Base-by-base conservation (phyloP, 371 early-diverging fungal genomes). In the Zopfochytrium polystomum region DNA sequence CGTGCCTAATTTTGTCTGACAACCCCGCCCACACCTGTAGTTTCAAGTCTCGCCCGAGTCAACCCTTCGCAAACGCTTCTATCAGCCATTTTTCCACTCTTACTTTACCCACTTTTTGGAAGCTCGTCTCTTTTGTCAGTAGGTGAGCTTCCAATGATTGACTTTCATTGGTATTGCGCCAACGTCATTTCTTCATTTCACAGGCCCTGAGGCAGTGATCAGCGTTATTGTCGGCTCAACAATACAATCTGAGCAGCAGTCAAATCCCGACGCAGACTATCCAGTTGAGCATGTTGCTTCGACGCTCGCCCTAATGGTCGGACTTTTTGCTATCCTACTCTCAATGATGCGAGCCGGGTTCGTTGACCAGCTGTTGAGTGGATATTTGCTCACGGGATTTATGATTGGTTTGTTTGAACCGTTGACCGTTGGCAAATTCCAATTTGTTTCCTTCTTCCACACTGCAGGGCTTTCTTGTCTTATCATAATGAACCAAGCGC, bases 401-500 rank as follows among this genome's bases (percentile, higher is more conserved):
- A 54, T 61, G 22, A 4, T 38, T 22, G 62, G 69, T 2, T 62
- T 65, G n/a, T n/a, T n/a, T n/a, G n/a, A n/a, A n/a, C n/a, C n/a
- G n/a, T n/a, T n/a, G n/a, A n/a, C n/a, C n/a, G n/a, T n/a, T n/a
- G n/a, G n/a, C n/a, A n/a, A n/a, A n/a, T n/a, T n/a, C n/a, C n/a
- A n/a, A n/a, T n/a, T n/a, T n/a, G n/a, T n/a, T n/a, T n/a, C n/a
- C n/a, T n/a, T n/a, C n/a, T n/a, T n/a, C n/a, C n/a, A n/a, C n/a
- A n/a, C n/a, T n/a, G n/a, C n/a, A n/a, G n/a, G n/a, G n/a, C n/a
- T n/a, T 0, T 68, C 66, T 3, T 18, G 33, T 26, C 63, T 73
- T 30, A 71, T 76, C 58, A 65, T 66, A 6, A 58, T 69, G 27
- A 71, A 73, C 45, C 76, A 76, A 47, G 55, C 70, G 0, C 73